phyloP scores from a whole-genome alignment of 495 filamentous ascomycete genomes.

The Penicillium macrosclerotiorum region DNA sequence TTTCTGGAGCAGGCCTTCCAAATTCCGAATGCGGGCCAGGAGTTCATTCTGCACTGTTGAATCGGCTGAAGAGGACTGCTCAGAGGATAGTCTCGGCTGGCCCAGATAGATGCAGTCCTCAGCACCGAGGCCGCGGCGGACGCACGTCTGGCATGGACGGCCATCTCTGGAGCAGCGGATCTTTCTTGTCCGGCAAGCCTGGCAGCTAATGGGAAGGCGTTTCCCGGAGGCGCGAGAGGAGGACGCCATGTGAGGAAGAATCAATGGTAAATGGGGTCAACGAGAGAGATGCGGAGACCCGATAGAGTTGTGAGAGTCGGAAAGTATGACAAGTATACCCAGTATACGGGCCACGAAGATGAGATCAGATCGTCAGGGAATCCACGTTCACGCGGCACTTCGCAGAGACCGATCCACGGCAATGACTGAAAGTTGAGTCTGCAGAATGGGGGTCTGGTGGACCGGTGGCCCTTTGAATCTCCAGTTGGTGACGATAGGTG shows the following conservation, averaged over 20 bases:
- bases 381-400: no score
- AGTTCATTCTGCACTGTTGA: constrained; percentile 33
- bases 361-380: no score
- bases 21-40: constrained; percentile 36
- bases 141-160: constrained; percentile 41
- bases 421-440: neutral
- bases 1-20: constrained; percentile 39
- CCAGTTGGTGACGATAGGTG: constrained; percentile 9
- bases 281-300: no score
- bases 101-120: constrained; percentile 45
- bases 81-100: constrained; percentile 37
- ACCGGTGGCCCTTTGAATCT: constrained; percentile 6
- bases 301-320: no score
- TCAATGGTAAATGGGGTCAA: no score
- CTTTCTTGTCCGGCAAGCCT: constrained; percentile 41
- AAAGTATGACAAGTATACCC: no score
- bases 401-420: no score
- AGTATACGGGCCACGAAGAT: neutral
- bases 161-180: constrained; percentile 43
- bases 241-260: constrained; percentile 21
- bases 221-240: constrained; percentile 33
- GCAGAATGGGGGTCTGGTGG: constrained; percentile 6
- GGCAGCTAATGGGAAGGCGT: constrained; percentile 42
- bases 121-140: constrained; percentile 37
- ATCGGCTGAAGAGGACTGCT: constrained; percentile 26